Evolutionary conservation across 1,139 yeast genomes (phyloP).

Genomic region (Candida sp.): DNA sequence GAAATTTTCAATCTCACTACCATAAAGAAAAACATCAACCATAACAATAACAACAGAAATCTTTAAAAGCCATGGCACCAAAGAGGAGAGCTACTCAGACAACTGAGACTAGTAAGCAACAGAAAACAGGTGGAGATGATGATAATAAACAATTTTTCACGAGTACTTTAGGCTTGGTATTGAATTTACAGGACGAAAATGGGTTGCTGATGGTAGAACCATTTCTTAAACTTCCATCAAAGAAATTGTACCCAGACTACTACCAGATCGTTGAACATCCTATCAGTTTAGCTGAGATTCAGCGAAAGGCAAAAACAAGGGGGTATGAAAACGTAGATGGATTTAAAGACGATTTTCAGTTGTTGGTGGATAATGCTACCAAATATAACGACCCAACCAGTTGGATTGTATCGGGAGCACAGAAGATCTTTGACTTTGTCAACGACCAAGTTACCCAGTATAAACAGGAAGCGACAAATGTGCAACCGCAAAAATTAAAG

Average conservation of each 20-base stretch:
- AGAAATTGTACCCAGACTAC: conserved; percentile 79
- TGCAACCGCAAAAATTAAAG: conserved; percentile 9
- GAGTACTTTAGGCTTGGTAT: conserved; percentile 22
- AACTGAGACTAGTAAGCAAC: conserved; percentile 12
- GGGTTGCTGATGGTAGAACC: conserved; percentile 43
- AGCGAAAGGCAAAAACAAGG: conserved; percentile 36
- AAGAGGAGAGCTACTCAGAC: conserved; percentile 22
- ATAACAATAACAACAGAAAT: not conserved
- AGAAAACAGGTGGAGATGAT: conserved; percentile 13
- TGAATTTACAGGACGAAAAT: conserved; percentile 27
- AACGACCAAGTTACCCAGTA: conserved; percentile 25
- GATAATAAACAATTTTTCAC: conserved; percentile 23
- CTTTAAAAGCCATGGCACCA: conserved; percentile 17
- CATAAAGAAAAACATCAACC: conserved; percentile 51
- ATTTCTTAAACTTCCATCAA: conserved; percentile 68
- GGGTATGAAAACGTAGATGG: conserved; percentile 33
- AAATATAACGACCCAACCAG: conserved; percentile 61
- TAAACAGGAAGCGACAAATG: conserved; percentile 7
- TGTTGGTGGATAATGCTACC: conserved; percentile 57
- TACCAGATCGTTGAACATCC: conserved; percentile 65
- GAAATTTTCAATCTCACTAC: conserved; percentile 92
- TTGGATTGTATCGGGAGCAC: conserved; percentile 59
- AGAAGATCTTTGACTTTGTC: conserved; percentile 39
- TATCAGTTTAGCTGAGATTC: conserved; percentile 64
- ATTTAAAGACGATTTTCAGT: conserved; percentile 53